These are phyloP conservation scores for Vitis amurensis DNA, from an alignment of 164 flowering plant genomes.

Conservation along the genomic window DNA sequence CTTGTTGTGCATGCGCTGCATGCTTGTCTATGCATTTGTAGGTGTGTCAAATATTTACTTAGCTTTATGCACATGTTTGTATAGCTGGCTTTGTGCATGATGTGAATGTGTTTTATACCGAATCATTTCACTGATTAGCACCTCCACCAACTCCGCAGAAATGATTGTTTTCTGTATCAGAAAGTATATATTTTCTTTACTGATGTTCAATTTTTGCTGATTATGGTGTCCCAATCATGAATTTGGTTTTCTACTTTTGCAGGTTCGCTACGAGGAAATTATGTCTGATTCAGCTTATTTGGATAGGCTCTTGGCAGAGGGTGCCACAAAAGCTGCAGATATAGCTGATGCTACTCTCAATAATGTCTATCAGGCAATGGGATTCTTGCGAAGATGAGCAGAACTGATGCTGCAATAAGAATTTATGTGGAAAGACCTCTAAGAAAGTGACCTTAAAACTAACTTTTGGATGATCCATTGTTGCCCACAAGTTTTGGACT, in stretches of 20 bases:
- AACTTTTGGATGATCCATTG: conserved; percentile 33
- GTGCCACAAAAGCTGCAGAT: conserved; percentile 71
- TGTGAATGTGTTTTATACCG: neutral
- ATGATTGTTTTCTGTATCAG: neutral
- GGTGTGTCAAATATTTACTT: neutral
- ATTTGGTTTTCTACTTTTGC: conserved; percentile 16
- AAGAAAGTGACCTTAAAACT: conserved; percentile 28
- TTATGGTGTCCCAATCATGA: neutral
- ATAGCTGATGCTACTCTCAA: conserved; percentile 79
- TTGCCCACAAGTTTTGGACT: conserved; percentile 27
- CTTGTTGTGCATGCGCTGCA: neutral
- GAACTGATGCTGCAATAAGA: conserved; percentile 23
- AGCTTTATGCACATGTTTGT: neutral
- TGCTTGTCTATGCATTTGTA: neutral
- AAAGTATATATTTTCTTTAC: neutral
- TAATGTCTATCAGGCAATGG: conserved; percentile 94
- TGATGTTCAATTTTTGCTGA: neutral
- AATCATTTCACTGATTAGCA: conserved; percentile 1
- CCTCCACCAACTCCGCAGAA: neutral
- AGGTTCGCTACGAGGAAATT: conserved; percentile 84
- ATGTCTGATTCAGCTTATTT: conserved; percentile 71
- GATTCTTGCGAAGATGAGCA: conserved; percentile 69
- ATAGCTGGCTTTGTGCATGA: neutral
- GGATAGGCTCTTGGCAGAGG: conserved; percentile 71
- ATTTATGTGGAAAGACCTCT: conserved; percentile 20